Base-by-base conservation (phyloP, 2,329 filamentous ascomycete species). In the Arthrobotrys musiformis region DNA sequence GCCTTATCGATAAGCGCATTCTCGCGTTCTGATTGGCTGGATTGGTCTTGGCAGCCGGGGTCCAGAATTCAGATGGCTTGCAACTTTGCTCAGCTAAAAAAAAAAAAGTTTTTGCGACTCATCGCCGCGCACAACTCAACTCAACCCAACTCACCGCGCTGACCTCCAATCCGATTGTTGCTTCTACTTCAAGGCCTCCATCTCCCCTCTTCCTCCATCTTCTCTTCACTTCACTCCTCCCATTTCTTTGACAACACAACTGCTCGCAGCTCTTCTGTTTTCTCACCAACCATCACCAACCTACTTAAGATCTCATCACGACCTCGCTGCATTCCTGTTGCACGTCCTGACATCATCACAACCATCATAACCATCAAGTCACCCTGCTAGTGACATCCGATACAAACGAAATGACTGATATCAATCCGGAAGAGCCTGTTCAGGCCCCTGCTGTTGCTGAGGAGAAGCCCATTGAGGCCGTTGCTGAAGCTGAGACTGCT, bases 71-170 rank as follows among this genome's bases (percentile, higher is more conserved):
- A 46, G 50, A 76, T 70, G 64, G 70, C 70, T n/a, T n/a, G n/a
- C n/a, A n/a, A n/a, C n/a, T n/a, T n/a, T 58, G 63, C 26, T 50
- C 44, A 61, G 37, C 52, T 1, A n/a, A 6, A 2, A 58, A 63
- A 75, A 74, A 75, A 70, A 76, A 76, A 61, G 56, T 64, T 75
- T 72, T 66, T 76, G 72, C 70, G 72, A 76, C 72, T 76, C 72
- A 76, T 76, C 72, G 62, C 42, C 17, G 42, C 30, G 19, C n/a
- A n/a, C 26, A 60, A 63, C 63, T 58, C 54, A 33, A 5, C 35
- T 22, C 26, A 60, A 63, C 63, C 40, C 54, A 33, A 5, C 35
- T 22, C 54, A 19, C 30, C 33, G 54, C 54, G 54, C 54, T 58
- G 17, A 58, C 35, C 13, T 50, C 46, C 37, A 35, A 58, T n/a